Evolutionary conservation across 371 early-diverging fungal species (phyloP).

Genomic region (Syncephalastrum sp.): DNA sequence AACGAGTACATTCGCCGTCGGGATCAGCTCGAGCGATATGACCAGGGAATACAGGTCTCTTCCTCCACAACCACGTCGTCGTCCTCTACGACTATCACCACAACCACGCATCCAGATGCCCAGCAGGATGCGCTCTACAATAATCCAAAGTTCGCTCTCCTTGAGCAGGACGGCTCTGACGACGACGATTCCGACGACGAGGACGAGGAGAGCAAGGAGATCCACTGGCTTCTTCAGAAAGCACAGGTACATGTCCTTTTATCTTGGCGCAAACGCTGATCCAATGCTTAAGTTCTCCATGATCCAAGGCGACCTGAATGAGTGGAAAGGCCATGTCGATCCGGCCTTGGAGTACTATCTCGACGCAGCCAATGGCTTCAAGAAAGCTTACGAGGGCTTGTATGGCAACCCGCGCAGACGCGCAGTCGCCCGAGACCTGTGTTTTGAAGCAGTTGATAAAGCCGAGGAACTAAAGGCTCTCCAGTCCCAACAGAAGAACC

Average conservation of each 20-base stretch:
- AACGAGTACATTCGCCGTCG: conserved; percentile 40
- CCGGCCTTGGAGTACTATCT: conserved; percentile 46
- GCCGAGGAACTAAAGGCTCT: conserved; percentile 36
- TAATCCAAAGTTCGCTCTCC: conserved; percentile 13
- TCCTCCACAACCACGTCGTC: no score
- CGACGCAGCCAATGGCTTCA: conserved; percentile 44
- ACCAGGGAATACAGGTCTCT: not conserved
- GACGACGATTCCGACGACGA: conserved; percentile 17
- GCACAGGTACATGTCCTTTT: conserved; percentile 26
- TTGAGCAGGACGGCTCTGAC: conserved; percentile 3
- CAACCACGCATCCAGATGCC: conserved; percentile 24
- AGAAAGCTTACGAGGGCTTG: conserved; percentile 44
- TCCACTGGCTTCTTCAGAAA: conserved; percentile 22
- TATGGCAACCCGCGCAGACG: conserved; percentile 7
- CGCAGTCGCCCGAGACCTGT: conserved; percentile 20
- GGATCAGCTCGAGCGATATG: conserved; percentile 36
- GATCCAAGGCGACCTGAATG: conserved; percentile 46
- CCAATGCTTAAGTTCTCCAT: conserved; percentile 10
- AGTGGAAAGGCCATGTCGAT: conserved; percentile 34
- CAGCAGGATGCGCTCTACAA: conserved; percentile 17
- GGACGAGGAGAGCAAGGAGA: conserved; percentile 22
- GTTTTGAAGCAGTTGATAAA: conserved; percentile 33
- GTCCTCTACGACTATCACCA: not conserved
- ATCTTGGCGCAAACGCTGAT: no score
- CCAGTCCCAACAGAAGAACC: conserved; percentile 20